phyloP scores from a whole-genome alignment of 352 stramenopile species.

The Pythium plurisporium region DNA sequence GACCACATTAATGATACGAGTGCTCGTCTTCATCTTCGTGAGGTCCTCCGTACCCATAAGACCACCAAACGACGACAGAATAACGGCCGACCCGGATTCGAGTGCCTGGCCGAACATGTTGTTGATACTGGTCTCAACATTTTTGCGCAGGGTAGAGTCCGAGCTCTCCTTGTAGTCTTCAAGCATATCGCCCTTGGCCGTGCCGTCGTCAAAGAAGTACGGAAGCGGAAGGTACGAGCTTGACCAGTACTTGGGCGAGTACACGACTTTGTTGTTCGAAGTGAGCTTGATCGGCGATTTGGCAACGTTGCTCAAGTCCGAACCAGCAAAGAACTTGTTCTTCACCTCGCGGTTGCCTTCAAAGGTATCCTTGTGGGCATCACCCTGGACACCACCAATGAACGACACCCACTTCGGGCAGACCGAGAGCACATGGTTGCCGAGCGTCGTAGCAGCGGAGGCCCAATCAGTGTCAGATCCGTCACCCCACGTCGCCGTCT shows the following conservation, averaged over 20 bases:
- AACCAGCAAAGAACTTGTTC: constrained; percentile 62
- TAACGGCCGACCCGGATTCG: constrained; percentile 53
- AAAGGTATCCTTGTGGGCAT: constrained; percentile 66
- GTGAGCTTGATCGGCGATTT: constrained; percentile 50
- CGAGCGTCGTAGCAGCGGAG: constrained; percentile 58
- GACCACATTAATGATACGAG: constrained; percentile 57
- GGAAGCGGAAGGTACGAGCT: constrained; percentile 52
- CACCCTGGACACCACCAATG: constrained; percentile 63
- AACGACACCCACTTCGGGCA: constrained; percentile 81
- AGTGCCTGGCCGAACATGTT: constrained; percentile 73
- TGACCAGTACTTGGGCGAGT: constrained; percentile 73
- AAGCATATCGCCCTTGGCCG: constrained; percentile 48
- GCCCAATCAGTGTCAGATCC: constrained; percentile 74
- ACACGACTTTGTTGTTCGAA: constrained; percentile 72
- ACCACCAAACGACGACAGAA: constrained; percentile 82
- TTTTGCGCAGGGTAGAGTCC: constrained; percentile 49
- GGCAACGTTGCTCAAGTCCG: constrained; percentile 51
- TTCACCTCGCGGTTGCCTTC: constrained; percentile 46
- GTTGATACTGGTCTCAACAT: constrained; percentile 73
- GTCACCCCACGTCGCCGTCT: constrained; percentile 70
- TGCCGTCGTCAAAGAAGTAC: constrained; percentile 68
- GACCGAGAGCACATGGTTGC: constrained; percentile 53
- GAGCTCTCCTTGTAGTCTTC: constrained; percentile 55
- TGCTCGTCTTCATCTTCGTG: constrained; percentile 61
- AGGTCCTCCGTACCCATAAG: constrained; percentile 53